These are phyloP conservation scores for Venturia carpophila DNA, from an alignment of 2,329 filamentous ascomycete genomes.

Conservation along the genomic window DNA sequence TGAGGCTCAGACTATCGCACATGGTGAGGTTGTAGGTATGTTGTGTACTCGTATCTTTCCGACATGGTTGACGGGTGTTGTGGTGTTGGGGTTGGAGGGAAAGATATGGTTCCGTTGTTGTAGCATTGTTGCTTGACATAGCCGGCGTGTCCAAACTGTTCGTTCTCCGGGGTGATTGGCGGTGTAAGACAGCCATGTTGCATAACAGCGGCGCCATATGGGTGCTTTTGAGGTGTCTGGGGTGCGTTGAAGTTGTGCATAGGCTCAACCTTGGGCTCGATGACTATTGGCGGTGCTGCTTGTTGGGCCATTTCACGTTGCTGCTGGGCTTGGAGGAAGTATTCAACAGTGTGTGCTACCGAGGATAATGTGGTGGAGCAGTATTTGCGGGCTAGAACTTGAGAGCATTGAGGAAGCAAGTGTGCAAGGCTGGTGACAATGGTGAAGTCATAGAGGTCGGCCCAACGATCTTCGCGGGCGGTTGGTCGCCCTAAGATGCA, in stretches of 20 bases:
- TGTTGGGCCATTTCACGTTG: conserved; percentile 48
- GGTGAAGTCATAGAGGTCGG: conserved; percentile 58
- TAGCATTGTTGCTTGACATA: conserved; percentile 27
- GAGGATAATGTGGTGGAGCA: conserved; percentile 56
- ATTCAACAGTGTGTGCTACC: conserved; percentile 56
- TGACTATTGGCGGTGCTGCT: conserved; percentile 37
- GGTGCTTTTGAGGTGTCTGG: conserved; percentile 71
- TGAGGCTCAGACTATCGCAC: conserved; percentile 25
- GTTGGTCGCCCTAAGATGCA: conserved; percentile 79
- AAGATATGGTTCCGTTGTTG: conserved; percentile 24
- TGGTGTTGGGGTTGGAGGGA: conserved; percentile 33
- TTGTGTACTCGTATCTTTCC: conserved; percentile 30
- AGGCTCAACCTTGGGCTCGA: conserved; percentile 39
- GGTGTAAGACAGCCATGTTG: conserved; percentile 75
- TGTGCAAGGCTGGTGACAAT: conserved; percentile 58
- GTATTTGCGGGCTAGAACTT: conserved; percentile 61
- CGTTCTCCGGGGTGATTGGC: conserved; percentile 70
- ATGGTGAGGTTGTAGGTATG: conserved; percentile 32
- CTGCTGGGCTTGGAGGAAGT: conserved; percentile 49
- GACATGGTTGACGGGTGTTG: conserved; percentile 27
- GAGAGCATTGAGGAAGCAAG: conserved; percentile 58
- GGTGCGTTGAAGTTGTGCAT: conserved; percentile 47
- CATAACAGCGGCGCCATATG: conserved; percentile 52
- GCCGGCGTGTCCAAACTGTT: conserved; percentile 27
- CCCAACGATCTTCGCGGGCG: conserved; percentile 68